Base-by-base conservation (phyloP, 2,329 filamentous ascomycete species). In the Cladophialophora chaetospira region DNA sequence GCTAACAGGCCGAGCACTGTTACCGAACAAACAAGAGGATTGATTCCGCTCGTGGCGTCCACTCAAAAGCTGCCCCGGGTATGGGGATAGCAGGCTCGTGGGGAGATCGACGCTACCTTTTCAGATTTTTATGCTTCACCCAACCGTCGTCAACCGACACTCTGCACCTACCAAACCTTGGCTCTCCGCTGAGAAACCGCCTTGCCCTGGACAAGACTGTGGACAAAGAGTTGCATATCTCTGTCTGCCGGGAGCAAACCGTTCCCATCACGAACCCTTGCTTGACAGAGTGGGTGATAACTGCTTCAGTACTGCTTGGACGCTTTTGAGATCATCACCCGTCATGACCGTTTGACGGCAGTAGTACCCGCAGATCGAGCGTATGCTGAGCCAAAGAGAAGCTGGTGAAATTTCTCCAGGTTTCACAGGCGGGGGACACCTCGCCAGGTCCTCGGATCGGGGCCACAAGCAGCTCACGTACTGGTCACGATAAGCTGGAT, bases 31-130 rank as follows among this genome's bases (percentile, higher is more conserved):
- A 4, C n/a, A 29, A n/a, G 15, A 25, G 21, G 11, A 36, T 21
- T 26, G 38, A 38, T 53, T 53, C 50, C 50, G 50, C 50, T 17
- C 40, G 21, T 53, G 50, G 50, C 40, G 50, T 53, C 50, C 50
- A 53, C 21, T 53, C 50, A 53, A n/a, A n/a, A 53, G 31, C n/a
- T 53, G 25, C 29, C 50, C 40, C 38, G 19, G 50, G 36, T 31
- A 31, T 26, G 28, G 50, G 40, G 44, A 19, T 42, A 15, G 11
- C 8, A 13, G 13, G 29, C 25, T 42, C 42, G 23, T 26, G 42
- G 40, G 48, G 36, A 42, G 17, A 23, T 51, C 10, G 26, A 40
- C 3, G 17, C 35, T 31, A 17, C 15, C 5, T 38, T 38, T 21
- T n/a, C 10, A 15, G 23, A 6, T 11, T 49, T 38, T 17, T 28